These are phyloP conservation scores for Talaromyces sp. DNA, from an alignment of 2,329 filamentous ascomycete species.

Conservation along the genomic window DNA sequence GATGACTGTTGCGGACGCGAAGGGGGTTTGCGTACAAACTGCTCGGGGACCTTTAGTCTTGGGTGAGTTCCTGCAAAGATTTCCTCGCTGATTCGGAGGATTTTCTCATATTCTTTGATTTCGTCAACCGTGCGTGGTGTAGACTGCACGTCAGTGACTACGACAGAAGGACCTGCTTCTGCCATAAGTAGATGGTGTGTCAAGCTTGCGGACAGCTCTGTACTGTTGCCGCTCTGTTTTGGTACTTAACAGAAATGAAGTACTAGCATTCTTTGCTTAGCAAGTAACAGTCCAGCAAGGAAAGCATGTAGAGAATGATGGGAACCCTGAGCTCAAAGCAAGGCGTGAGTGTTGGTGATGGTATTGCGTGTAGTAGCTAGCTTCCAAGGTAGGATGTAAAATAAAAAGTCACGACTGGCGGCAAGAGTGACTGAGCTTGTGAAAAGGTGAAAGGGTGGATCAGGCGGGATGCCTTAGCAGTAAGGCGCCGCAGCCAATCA, in stretches of 20 bases:
- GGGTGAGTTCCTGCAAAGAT: conserved; percentile 70
- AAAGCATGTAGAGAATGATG: background rate
- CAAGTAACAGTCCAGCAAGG: background rate
- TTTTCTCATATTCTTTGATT: conserved; percentile 70
- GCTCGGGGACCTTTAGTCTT: conserved; percentile 56
- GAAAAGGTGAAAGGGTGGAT: background rate
- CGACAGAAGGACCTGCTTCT: conserved; percentile 27
- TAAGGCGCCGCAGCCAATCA: background rate
- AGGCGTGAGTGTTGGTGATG: background rate
- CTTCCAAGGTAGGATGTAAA: conserved; percentile 3
- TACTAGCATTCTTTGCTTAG: conserved; percentile 6
- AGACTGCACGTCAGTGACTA: conserved; percentile 30
- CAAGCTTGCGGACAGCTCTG: conserved; percentile 10
- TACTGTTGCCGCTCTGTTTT: conserved; percentile 14
- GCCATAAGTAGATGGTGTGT: conserved; percentile 18
- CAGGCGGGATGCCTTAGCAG: background rate
- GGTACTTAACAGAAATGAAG: background rate
- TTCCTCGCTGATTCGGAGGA: conserved; percentile 75
- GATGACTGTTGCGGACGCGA: conserved; percentile 34
- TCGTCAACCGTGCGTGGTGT: conserved; percentile 49
- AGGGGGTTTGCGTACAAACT: conserved; percentile 46
- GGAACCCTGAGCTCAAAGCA: background rate
- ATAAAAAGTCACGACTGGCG: background rate
- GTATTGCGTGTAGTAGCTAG: background rate
- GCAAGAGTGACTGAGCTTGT: background rate